Evolutionary conservation across 2,329 filamentous ascomycete genomes (phyloP).

Genomic region (Aaosphaeria arxii): DNA sequence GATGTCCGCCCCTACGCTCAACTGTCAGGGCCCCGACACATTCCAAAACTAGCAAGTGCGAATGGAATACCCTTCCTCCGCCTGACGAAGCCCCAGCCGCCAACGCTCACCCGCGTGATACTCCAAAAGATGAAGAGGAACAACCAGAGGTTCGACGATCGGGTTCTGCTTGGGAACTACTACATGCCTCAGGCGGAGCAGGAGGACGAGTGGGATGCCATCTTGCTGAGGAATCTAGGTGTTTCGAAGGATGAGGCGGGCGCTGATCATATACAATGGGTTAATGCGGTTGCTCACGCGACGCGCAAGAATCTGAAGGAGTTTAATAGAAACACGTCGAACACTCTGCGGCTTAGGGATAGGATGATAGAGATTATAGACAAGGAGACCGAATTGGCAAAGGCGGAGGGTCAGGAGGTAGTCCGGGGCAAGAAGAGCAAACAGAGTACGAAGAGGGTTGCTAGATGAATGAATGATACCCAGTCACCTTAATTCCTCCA

Average conservation of each 20-base stretch:
- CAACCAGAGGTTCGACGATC: slow-evolving; percentile 39
- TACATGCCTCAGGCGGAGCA: slow-evolving; percentile 35
- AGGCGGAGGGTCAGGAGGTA: slow-evolving; percentile 35
- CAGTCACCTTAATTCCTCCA: too few relatives aligned
- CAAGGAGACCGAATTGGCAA: slow-evolving; percentile 44
- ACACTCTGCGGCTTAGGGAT: slow-evolving; percentile 29
- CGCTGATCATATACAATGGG: slow-evolving; percentile 26
- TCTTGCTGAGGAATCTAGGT: slow-evolving; percentile 22
- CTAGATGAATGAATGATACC: background rate
- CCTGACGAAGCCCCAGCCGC: slow-evolving; percentile 63
- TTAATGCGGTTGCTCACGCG: slow-evolving; percentile 19
- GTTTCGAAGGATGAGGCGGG: slow-evolving; percentile 7
- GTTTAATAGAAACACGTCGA: slow-evolving; percentile 19
- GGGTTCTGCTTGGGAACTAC: slow-evolving; percentile 43
- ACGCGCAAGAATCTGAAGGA: slow-evolving; percentile 9
- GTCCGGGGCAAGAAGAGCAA: slow-evolving; percentile 15
- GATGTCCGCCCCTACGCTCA: slow-evolving; percentile 48
- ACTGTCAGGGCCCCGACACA: slow-evolving; percentile 53
- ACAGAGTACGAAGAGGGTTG: background rate
- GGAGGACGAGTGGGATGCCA: slow-evolving; percentile 51
- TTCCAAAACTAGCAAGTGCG: slow-evolving; percentile 59
- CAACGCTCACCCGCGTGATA: slow-evolving; percentile 57
- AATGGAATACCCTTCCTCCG: slow-evolving; percentile 63
- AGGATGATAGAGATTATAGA: slow-evolving; percentile 49
- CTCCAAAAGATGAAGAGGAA: slow-evolving; percentile 49